Conservation (phyloP, 1,284 basidiomycete species). For the Hemileia vastatrix region DNA sequence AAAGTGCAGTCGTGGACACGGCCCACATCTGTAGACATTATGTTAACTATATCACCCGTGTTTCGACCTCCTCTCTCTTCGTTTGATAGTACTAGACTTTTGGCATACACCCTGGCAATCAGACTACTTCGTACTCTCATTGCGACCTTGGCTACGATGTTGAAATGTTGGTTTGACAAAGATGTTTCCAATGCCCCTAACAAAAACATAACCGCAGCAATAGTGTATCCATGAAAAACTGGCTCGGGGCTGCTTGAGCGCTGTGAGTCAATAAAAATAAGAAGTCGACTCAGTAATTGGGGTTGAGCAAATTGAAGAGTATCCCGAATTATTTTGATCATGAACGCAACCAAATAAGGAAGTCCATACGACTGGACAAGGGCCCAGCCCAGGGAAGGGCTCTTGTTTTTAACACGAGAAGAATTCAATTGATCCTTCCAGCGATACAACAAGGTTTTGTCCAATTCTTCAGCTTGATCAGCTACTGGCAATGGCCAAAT, state of each 20-base stretch:
- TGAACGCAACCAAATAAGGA: conserved; percentile 60
- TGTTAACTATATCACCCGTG: conserved; percentile 84
- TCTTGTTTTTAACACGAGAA: conserved; percentile 21
- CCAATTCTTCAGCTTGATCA: conserved; percentile 66
- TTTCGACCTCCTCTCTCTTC: conserved; percentile 64
- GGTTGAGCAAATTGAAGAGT: conserved; percentile 74
- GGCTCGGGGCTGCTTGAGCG: conserved; percentile 48
- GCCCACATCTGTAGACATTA: conserved; percentile 71
- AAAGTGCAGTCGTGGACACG: conserved; percentile 80
- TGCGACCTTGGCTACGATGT: conserved; percentile 68
- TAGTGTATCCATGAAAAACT: conserved; percentile 57
- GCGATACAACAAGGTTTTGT: conserved; percentile 52
- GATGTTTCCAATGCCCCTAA: conserved; percentile 66
- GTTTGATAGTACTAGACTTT: conserved; percentile 72
- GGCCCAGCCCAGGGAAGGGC: conserved; percentile 60
- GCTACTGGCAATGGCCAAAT: conserved; percentile 45
- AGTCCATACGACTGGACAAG: conserved; percentile 67
- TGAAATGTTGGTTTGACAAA: conserved; percentile 83
- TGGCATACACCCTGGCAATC: conserved; percentile 73
- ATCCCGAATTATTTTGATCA: conserved; percentile 58
- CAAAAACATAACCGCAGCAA: conserved; percentile 69
- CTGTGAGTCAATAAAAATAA: conserved; percentile 71
- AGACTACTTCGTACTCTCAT: conserved; percentile 86
- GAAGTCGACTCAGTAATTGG: conserved; percentile 68
- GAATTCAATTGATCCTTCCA: conserved; percentile 43